A percentile compares a stretch with the other conserved stretches of the same genome.
Conservation (phyloP, 2,329 filamentous ascomycete genomes). For the Xylariaceae sp. region DNA sequence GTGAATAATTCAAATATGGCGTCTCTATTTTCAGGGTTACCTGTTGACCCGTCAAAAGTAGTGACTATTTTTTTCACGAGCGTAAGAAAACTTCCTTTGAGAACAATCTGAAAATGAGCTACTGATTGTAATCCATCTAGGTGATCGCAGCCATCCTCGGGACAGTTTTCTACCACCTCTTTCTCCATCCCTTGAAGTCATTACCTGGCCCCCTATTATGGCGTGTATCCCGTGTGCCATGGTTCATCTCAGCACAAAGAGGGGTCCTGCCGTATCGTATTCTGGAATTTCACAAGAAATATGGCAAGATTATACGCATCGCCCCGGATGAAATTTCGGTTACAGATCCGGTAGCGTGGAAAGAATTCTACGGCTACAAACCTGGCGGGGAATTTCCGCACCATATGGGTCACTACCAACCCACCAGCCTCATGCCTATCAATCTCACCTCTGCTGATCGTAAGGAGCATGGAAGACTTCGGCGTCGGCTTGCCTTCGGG, state of each 20-base stretch:
- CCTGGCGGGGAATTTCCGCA: conserved; percentile 37
- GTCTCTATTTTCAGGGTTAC: no score
- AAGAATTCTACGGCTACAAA: conserved; percentile 47
- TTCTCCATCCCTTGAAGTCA: conserved; percentile 34
- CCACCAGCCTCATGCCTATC: conserved; percentile 37
- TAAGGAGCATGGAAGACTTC: conserved; percentile 41
- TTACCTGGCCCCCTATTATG: conserved; percentile 36
- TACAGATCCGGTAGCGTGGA: conserved; percentile 44
- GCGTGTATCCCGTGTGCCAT: conserved; percentile 29
- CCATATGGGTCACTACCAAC: no score
- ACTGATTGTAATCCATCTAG: no score
- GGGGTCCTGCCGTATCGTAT: conserved; percentile 30
- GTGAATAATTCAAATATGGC: no score
- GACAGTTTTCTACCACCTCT: conserved; percentile 38
- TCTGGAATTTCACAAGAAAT: conserved; percentile 40
- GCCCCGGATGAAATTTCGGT: conserved; percentile 50
- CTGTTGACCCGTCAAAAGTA: no score
- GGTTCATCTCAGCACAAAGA: conserved; percentile 18
- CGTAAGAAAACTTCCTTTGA: no score
- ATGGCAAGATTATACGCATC: conserved; percentile 49
- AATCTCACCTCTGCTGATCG: conserved; percentile 40
- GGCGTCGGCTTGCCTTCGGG: conserved; percentile 45
- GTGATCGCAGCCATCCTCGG: no score
- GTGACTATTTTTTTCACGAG: no score
- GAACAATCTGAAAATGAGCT: no score